Conservation (phyloP, 2,329 filamentous ascomycete species). For the Aspergillus alliaceus region DNA sequence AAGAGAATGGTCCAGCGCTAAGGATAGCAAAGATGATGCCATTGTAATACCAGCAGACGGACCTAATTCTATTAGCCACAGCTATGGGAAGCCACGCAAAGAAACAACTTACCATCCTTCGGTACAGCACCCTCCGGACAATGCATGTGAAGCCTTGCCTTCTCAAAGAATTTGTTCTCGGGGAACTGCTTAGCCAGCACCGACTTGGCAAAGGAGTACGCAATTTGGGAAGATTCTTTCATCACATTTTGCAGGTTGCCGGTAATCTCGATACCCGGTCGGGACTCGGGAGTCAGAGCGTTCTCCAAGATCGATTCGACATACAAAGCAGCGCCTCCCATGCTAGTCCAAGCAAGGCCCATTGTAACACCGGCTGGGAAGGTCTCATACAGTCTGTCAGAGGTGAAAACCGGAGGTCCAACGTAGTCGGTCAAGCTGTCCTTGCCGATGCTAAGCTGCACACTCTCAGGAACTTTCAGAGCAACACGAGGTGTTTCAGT, state of each 20-base stretch:
- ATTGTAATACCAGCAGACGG: conserved; percentile 95
- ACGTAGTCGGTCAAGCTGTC: conserved; percentile 96
- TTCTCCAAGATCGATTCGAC: conserved; percentile 94
- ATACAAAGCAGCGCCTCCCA: conserved; percentile 95
- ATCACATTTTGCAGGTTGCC: conserved; percentile 95
- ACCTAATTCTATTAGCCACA: conserved; percentile 37
- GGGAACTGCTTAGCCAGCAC: conserved; percentile 82
- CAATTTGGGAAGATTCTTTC: conserved; percentile 95
- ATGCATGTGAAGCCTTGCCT: conserved; percentile 91
- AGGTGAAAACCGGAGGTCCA: conserved; percentile 90
- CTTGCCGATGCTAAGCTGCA: conserved; percentile 83
- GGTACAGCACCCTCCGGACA: conserved; percentile 94
- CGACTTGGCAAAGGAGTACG: conserved; percentile 93
- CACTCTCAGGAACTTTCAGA: conserved; percentile 79
- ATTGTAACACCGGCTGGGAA: conserved; percentile 94
- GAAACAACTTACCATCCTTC: conserved; percentile 69
- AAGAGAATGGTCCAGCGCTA: conserved; percentile 76
- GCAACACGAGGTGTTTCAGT: conserved; percentile 67
- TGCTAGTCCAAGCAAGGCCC: conserved; percentile 96
- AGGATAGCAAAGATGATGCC: conserved; percentile 85
- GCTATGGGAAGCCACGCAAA: conserved; percentile 3
- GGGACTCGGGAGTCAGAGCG: conserved; percentile 69
- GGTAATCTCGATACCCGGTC: conserved; percentile 82
- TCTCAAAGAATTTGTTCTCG: conserved; percentile 93
- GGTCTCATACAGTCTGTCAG: conserved; percentile 89